Evolutionary conservation across 2,329 filamentous ascomycete species (phyloP).

Genomic region (Plenodomus lindquistii): DNA sequence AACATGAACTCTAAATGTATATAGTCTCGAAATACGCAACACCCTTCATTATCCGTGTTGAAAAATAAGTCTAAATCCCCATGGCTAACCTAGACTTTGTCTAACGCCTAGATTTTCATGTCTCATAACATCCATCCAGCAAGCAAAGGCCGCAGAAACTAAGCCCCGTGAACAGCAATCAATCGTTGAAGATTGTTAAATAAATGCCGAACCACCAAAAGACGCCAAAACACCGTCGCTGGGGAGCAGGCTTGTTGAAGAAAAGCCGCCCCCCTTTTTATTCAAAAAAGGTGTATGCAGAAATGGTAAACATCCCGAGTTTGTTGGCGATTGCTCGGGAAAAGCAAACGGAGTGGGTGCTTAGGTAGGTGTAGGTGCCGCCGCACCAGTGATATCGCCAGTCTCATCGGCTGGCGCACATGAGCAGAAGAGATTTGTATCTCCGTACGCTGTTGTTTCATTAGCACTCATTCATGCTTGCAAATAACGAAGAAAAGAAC

Average conservation of each 20-base stretch:
- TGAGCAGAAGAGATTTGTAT: conserved; percentile 92
- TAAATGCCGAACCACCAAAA: conserved; percentile 6
- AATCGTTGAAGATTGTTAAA: background rate
- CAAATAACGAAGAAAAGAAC: background rate
- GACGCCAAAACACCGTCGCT: conserved; percentile 2
- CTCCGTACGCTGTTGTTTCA: conserved; percentile 70
- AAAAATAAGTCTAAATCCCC: too few relatives aligned
- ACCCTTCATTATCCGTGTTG: too few relatives aligned
- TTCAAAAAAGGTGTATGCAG: too few relatives aligned
- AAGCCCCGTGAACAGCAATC: too few relatives aligned
- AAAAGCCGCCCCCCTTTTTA: background rate
- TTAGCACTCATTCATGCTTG: conserved; percentile 22
- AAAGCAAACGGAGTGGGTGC: background rate
- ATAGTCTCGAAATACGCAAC: too few relatives aligned
- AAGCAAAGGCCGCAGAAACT: too few relatives aligned
- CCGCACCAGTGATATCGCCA: conserved; percentile 37
- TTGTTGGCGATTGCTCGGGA: too few relatives aligned
- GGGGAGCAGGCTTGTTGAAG: conserved; percentile 4
- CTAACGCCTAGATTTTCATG: too few relatives aligned
- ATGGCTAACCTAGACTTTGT: too few relatives aligned
- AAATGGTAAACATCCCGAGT: background rate
- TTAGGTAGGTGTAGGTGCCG: conserved; percentile 39
- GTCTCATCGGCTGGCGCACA: conserved; percentile 76
- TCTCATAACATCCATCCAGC: too few relatives aligned
- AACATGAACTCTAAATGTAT: too few relatives aligned